These are phyloP conservation scores for Chytriomyces sp. DNA, from an alignment of 192 early-diverging fungal genomes.

Conservation along the genomic window DNA sequence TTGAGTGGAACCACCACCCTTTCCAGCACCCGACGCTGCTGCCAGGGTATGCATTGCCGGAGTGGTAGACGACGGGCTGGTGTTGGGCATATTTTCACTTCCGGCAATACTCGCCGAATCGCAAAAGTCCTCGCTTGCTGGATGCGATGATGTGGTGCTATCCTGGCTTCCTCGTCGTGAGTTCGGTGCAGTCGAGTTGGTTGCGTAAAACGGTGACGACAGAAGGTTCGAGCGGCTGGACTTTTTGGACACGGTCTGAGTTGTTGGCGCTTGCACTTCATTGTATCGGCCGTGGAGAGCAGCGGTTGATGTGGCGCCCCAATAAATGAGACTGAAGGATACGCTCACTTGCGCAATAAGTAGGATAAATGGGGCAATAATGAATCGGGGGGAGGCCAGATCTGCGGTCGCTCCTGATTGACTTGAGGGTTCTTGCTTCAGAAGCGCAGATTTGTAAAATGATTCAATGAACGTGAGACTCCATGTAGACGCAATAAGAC, in stretches of 20 bases:
- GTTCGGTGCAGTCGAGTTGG: neutral
- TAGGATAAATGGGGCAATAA: neutral
- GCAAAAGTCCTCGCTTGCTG: too few species aligned
- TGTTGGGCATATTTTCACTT: too few species aligned
- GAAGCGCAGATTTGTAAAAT: neutral
- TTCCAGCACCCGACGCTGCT: too few species aligned
- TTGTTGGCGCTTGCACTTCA: neutral
- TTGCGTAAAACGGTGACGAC: neutral
- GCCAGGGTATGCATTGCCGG: too few species aligned
- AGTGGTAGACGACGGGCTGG: too few species aligned
- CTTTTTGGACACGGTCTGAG: neutral
- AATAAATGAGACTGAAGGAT: constrained; percentile 9
- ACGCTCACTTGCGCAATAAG: neutral
- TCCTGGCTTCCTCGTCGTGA: neutral
- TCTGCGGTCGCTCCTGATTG: neutral
- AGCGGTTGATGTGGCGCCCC: constrained; percentile 3
- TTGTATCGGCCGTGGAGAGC: neutral
- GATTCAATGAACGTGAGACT: constrained; percentile 7
- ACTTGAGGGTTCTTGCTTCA: neutral
- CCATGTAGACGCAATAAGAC: constrained; percentile 9
- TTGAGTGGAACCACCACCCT: neutral
- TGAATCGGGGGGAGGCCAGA: neutral
- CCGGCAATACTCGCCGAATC: too few species aligned
- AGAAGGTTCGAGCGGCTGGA: neutral
- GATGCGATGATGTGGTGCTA: too few species aligned